Percentiles rank a stretch among this genome's conserved stretches.
Evolutionary conservation across 208 protist species (phyloP).

Genomic region (Acanthamoeba lenticulata): DNA sequence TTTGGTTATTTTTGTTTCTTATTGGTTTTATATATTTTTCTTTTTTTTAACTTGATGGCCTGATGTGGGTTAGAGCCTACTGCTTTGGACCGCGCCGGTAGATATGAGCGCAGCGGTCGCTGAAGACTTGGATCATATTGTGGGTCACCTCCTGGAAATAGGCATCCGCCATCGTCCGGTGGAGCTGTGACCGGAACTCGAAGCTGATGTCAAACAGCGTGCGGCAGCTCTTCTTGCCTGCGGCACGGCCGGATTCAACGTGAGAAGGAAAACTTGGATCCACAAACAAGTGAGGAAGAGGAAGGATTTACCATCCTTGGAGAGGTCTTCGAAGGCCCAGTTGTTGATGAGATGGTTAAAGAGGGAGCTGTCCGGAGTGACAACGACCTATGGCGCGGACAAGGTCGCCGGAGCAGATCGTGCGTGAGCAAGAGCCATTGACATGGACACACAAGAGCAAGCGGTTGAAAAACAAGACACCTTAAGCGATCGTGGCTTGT

Average conservation of each 20-base stretch:
- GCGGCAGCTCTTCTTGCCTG: background rate
- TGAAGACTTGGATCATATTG: background rate
- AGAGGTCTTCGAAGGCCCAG: background rate
- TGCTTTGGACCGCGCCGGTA: background rate
- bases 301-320: background rate
- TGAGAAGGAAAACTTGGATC: background rate
- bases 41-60: no score
- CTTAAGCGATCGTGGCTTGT: background rate
- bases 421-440: background rate
- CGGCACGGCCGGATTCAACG: background rate
- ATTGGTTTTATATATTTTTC: no score
- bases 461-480: background rate
- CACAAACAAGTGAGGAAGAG: background rate
- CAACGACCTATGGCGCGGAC: background rate
- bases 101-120: background rate
- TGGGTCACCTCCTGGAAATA: slow-evolving; percentile 27
- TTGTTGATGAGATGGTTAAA: slow-evolving; percentile 35
- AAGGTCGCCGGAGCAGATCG: background rate
- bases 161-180: slow-evolving; percentile 4
- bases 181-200: background rate
- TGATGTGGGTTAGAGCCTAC: no score
- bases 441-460: background rate
- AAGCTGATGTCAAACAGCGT: background rate
- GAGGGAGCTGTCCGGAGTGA: background rate
- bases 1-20: no score